Evolutionary conservation across 805 yeast species (phyloP).

Genomic region (Candida palmyrensis): DNA sequence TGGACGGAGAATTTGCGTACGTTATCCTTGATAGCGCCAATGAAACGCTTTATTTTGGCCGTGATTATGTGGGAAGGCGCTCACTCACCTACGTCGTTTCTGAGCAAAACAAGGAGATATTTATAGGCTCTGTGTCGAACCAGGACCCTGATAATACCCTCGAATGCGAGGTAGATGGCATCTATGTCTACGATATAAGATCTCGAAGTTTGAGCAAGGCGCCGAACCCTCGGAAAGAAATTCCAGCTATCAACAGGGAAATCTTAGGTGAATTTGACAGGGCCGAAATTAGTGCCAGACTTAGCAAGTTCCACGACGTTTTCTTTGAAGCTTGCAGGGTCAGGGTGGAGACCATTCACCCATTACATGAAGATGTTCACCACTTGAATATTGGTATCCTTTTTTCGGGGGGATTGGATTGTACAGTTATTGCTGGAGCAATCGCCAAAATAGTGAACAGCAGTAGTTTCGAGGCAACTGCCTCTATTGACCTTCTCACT

Average conservation of each 20-base stretch:
- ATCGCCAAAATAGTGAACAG: conserved; percentile 16
- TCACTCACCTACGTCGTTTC: conserved; percentile 50
- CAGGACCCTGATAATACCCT: background rate
- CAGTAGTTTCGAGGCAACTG: conserved; percentile 1
- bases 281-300: conserved; percentile 11
- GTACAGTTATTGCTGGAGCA: conserved; percentile 71
- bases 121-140: conserved; percentile 32
- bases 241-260: background rate
- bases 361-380: conserved; percentile 34
- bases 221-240: background rate
- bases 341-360: conserved; percentile 60
- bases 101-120: conserved; percentile 25
- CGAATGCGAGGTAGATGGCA: conserved; percentile 53
- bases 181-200: conserved; percentile 39
- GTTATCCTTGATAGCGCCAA: conserved; percentile 41
- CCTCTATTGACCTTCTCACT: conserved; percentile 67
- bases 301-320: conserved; percentile 11
- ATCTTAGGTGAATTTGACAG: conserved; percentile 10
- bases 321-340: conserved; percentile 37
- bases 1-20: conserved; percentile 85
- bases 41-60: conserved; percentile 61
- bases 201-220: conserved; percentile 2
- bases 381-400: conserved; percentile 50
- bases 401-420: conserved; percentile 95
- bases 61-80: conserved; percentile 80